Percentiles rank a stretch among this genome's conserved stretches.
These are phyloP conservation scores for Aspergillus fumigatiaffinis DNA, from an alignment of 2,329 filamentous ascomycete species.

Conservation along the genomic window DNA sequence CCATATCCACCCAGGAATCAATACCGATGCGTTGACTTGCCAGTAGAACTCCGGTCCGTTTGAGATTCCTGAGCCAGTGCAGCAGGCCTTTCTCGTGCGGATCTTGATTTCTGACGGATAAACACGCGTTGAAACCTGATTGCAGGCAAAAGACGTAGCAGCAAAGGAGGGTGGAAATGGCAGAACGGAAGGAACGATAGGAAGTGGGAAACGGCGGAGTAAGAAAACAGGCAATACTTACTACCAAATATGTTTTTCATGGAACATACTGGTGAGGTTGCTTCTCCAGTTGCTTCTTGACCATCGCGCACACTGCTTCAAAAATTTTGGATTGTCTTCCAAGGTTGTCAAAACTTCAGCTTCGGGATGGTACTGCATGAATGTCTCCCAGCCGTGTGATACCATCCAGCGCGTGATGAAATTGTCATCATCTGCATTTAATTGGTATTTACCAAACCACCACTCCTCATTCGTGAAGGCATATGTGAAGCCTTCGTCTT, in stretches of 20 bases:
- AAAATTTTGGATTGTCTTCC: slow-evolving; percentile 81
- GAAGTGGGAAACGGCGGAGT: background rate
- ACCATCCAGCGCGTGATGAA: slow-evolving; percentile 97
- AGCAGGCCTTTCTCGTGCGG: background rate
- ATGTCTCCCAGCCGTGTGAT: slow-evolving; percentile 86
- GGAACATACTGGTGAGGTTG: slow-evolving; percentile 85
- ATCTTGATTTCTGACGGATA: background rate
- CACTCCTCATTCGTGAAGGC: slow-evolving; percentile 90
- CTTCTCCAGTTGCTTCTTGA: slow-evolving; percentile 97
- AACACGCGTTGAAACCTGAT: background rate
- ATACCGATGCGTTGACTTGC: background rate
- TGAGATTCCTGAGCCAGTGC: slow-evolving; percentile 17
- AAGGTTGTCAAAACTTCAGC: slow-evolving; percentile 91
- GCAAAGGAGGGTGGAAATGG: background rate
- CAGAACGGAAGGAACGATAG: too few relatives aligned
- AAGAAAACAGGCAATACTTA: slow-evolving; percentile 51
- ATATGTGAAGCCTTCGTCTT: slow-evolving; percentile 78
- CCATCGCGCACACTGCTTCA: slow-evolving; percentile 93
- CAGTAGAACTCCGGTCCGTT: background rate
- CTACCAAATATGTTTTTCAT: slow-evolving; percentile 80
- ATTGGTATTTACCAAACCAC: slow-evolving; percentile 70
- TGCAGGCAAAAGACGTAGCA: background rate
- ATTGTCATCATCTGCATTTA: slow-evolving; percentile 97
- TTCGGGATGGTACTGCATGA: slow-evolving; percentile 88
- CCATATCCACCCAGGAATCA: background rate